Base-by-base conservation (phyloP, 2,329 filamentous ascomycete species). In the Phialophora tarda region DNA sequence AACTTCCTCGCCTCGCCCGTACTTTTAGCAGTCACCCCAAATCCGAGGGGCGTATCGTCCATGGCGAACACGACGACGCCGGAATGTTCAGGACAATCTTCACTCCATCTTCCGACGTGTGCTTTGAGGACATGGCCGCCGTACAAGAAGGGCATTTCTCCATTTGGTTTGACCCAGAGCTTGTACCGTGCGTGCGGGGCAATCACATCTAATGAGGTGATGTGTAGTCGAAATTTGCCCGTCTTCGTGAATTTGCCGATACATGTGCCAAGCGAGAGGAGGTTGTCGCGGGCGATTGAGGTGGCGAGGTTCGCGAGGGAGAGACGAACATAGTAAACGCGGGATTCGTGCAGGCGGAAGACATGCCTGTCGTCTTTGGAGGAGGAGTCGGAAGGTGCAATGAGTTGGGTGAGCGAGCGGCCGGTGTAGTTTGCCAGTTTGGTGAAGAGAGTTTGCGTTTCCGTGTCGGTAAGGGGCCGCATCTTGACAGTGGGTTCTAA, bases 61-160 rank as follows among this genome's bases (percentile, higher is more conserved):
- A 97, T 96, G 75, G 87, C 90, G 81, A 92, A 89, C 24, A 99
- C 91, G 55, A 99, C 88, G 12, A 97, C 89, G 50, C 95, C 95
- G 74, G 93, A 89, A 79, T 98, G 93, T 80, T 96, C 93, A 0
- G 94, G 93, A 74, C 91, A 93, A 82, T 98, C 94, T 75, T 97
- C 93, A 48, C 88, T 91, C 89, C 91, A 94, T 68, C 93, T 82
- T 23, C 92, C 92, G 21, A 95, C 86, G 77, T 93, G 90, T 34
- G 89, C 90, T 78, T 92, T 92, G 72, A 96, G 87, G 60, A 96
- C 85, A 78, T 98, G 93, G 64, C 92, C 91, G 61, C 95, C 95
- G 80, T 98, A 99, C 55, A 99, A 82, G 78, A 96, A 98, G 0
- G 95, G 94, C 93, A 97, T 97, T 75, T 96, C 93, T 72, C 95